Percentiles rank a stretch among this genome's conserved stretches.
Conservation (phyloP, 306 rosid species). For the Comarum palustre region DNA sequence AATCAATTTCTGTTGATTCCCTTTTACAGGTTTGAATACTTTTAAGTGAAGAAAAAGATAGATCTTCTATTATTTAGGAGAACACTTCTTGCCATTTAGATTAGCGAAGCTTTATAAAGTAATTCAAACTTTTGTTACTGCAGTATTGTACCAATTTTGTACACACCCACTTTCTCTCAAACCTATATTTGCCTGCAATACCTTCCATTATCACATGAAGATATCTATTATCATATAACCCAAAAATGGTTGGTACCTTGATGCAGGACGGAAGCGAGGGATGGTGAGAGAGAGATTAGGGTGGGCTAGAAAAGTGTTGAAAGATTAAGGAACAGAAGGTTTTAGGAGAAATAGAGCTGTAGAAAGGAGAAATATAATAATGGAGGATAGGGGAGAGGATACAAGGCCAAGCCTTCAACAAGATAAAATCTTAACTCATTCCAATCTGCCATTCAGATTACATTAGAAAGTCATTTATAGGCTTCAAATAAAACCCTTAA, state of each 20-base stretch:
- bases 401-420: no score
- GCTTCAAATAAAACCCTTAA: no score
- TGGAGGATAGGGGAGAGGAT: no score
- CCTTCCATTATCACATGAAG: background rate
- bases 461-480: no score
- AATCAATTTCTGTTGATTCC: background rate
- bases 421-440: no score
- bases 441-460: no score
- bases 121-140: background rate
- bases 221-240: background rate
- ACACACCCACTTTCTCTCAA: background rate
- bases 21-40: background rate
- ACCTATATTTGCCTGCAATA: background rate
- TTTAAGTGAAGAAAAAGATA: background rate
- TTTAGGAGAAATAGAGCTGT: no score
- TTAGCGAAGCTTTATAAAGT: background rate
- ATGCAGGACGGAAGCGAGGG: no score
- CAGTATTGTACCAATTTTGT: background rate
- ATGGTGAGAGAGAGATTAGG: no score
- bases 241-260: background rate
- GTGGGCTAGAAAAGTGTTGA: no score
- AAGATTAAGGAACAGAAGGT: no score
- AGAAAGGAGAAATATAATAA: no score
- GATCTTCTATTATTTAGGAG: background rate
- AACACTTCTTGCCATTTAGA: background rate